Evolutionary conservation across 1,284 basidiomycete species (phyloP).

Genomic region (Schizophyllum amplum): DNA sequence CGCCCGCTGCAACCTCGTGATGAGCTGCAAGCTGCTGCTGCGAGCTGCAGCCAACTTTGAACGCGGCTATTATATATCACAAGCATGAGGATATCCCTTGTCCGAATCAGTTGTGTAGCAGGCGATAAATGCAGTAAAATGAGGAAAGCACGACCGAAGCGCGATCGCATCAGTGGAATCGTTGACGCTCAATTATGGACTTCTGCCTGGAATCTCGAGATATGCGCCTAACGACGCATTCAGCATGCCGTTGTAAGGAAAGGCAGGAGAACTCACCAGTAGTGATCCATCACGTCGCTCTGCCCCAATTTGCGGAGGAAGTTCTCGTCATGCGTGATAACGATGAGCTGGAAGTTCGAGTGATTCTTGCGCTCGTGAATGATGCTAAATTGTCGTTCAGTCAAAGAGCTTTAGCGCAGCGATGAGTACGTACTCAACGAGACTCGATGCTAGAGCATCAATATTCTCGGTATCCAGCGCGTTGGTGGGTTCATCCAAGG

Average conservation of each 20-base stretch:
- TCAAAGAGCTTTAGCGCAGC: slow-evolving; percentile 2
- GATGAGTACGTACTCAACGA: slow-evolving; percentile 72
- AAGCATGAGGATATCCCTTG: not conserved
- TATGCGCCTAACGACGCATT: slow-evolving; percentile 38
- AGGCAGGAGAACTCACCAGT: slow-evolving; percentile 55
- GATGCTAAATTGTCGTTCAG: slow-evolving; percentile 45
- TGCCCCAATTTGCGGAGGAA: slow-evolving; percentile 81
- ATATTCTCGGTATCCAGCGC: slow-evolving; percentile 97
- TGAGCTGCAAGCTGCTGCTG: no score
- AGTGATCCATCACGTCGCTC: slow-evolving; percentile 85
- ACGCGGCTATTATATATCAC: not conserved
- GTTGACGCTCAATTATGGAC: slow-evolving; percentile 47
- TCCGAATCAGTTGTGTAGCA: not conserved
- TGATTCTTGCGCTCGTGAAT: slow-evolving; percentile 87
- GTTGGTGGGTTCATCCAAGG: slow-evolving; percentile 97
- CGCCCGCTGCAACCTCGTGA: no score
- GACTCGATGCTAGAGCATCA: slow-evolving; percentile 83
- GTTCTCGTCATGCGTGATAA: slow-evolving; percentile 95
- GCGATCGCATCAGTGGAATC: slow-evolving; percentile 20
- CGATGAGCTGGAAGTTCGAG: slow-evolving; percentile 93
- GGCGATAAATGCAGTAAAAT: not conserved
- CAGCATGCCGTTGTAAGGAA: not conserved
- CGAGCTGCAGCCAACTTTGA: not conserved
- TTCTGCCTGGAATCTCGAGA: slow-evolving; percentile 50
- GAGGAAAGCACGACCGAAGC: not conserved